Percentiles rank a stretch among this genome's conserved stretches.
Conservation (phyloP, 2,329 filamentous ascomycete genomes). For the Westerdykella aurantiaca region DNA sequence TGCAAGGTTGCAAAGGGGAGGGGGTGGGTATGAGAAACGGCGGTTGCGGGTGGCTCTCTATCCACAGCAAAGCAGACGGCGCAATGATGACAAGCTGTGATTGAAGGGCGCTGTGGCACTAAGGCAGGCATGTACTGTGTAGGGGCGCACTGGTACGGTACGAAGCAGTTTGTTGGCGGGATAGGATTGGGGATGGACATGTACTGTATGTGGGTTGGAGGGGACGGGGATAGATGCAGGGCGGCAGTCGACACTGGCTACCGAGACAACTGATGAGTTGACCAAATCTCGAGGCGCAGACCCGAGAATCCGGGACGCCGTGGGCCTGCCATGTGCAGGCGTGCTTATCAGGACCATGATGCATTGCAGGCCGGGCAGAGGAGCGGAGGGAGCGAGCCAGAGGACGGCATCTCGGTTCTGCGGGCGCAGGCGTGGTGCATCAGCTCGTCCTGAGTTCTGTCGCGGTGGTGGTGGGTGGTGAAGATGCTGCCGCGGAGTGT, state of each 20-base stretch:
- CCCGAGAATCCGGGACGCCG: slow-evolving; percentile 22
- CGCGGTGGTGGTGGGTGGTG: no score
- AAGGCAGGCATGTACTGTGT: no score
- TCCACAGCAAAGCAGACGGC: no score
- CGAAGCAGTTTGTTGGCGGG: background rate
- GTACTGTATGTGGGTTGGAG: background rate
- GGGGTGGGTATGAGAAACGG: background rate
- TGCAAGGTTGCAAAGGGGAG: no score
- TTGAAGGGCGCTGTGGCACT: no score
- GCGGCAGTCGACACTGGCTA: slow-evolving; percentile 16
- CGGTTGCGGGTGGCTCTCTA: no score
- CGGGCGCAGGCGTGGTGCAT: background rate
- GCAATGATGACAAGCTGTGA: no score
- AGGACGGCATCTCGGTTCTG: background rate
- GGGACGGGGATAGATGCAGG: slow-evolving; percentile 9
- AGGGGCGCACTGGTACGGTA: background rate
- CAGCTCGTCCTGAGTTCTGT: background rate
- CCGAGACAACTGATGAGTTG: slow-evolving; percentile 19
- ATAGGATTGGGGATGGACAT: background rate
- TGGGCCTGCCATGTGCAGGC: slow-evolving; percentile 12
- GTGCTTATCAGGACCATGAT: slow-evolving; percentile 29
- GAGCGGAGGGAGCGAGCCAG: background rate
- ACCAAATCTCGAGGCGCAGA: slow-evolving; percentile 20
- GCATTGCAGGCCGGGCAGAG: background rate
- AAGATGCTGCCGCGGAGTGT: no score